Evolutionary conservation across 805 yeast species (phyloP), one percentile per base, ranked within the genome.

Genomic region (Cyberlindnera suaveolens): DNA sequence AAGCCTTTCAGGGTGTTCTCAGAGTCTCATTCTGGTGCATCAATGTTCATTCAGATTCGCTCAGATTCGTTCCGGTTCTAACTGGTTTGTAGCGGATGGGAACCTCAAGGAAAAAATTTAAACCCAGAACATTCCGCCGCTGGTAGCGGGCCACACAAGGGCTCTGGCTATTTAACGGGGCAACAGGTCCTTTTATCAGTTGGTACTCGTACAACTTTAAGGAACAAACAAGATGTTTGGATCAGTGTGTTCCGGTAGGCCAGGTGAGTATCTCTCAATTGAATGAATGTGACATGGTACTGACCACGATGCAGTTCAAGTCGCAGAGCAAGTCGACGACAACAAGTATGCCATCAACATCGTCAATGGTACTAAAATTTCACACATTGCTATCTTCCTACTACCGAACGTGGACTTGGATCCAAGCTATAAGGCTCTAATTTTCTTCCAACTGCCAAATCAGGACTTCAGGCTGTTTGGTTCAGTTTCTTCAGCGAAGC

Each of bases 391-490:
- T 1, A 68, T 93, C 4, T 93, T 93, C 60, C 66, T 90, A 39
- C 71, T 93, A 1, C 99, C 99, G 0, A 86, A 87, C 49, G 76
- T 85, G 4, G 79, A 76, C 33, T 68, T 77, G 40, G 96, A 90
- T 43, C 75, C 77, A 1, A 75, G 75, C 38, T 83, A 71, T 53
- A 79, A 91, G 1, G 98, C 97, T 0, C 72, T 91, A 34, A 86
- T 93, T 2, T 93, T 84, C 62, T 91, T 88, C 64, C 96, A 91
- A 60, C 65, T 90, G 41, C 70, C 71, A 2, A 51, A 54, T 11
- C 68, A 66, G 43, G 72, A 82, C 27, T 85, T 83, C 62, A 75
- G 75, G 50, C 67, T 86, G 13, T 70, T 83, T 43, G 91, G 91
- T 4, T 80, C 80, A 11, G 57, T 84, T 23, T 74, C 75, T 36